A percentile compares a stretch with the other conserved stretches of the same genome.
These are phyloP conservation scores for Aspergillus sp. DNA, from an alignment of 2,329 filamentous ascomycete genomes.

Conservation along the genomic window DNA sequence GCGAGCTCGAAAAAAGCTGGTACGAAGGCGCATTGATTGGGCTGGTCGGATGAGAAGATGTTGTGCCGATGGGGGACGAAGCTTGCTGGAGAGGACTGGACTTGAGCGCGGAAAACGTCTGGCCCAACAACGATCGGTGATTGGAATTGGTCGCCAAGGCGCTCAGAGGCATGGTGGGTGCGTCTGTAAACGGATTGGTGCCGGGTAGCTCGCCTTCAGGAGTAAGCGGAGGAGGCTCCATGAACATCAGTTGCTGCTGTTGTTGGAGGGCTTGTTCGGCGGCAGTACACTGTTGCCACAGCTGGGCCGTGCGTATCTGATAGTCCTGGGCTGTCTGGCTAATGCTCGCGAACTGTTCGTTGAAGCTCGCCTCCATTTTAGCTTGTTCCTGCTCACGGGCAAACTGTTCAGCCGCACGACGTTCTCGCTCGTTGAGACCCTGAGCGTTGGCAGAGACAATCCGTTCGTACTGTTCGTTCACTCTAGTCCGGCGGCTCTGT, in stretches of 20 bases:
- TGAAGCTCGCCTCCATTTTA: conserved; percentile 47
- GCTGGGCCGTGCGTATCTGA: conserved; percentile 47
- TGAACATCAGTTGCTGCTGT: conserved; percentile 50
- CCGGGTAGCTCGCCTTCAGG: conserved; percentile 65
- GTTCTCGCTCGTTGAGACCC: conserved; percentile 59
- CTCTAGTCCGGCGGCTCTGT: conserved; percentile 59
- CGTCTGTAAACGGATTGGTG: conserved; percentile 48
- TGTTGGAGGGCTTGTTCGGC: conserved; percentile 51
- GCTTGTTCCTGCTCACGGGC: conserved; percentile 52
- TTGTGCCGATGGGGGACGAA: conserved; percentile 38
- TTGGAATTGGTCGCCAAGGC: conserved; percentile 34
- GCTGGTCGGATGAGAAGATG: conserved; percentile 40
- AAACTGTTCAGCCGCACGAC: conserved; percentile 52
- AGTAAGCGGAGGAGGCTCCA: conserved; percentile 54
- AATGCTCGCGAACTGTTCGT: conserved; percentile 49
- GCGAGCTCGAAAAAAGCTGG: conserved; percentile 39
- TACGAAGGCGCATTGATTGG: conserved; percentile 38
- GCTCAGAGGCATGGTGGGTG: conserved; percentile 26
- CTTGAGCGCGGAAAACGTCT: conserved; percentile 40
- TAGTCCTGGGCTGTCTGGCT: conserved; percentile 49
- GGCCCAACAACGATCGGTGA: conserved; percentile 40
- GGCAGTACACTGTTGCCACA: conserved; percentile 49
- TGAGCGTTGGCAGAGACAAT: conserved; percentile 63
- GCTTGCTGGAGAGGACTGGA: conserved; percentile 42
- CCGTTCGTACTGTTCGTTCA: conserved; percentile 65